phyloP scores from a whole-genome alignment of 257 asterid genomes.

The Galeopsis tetrahit region DNA sequence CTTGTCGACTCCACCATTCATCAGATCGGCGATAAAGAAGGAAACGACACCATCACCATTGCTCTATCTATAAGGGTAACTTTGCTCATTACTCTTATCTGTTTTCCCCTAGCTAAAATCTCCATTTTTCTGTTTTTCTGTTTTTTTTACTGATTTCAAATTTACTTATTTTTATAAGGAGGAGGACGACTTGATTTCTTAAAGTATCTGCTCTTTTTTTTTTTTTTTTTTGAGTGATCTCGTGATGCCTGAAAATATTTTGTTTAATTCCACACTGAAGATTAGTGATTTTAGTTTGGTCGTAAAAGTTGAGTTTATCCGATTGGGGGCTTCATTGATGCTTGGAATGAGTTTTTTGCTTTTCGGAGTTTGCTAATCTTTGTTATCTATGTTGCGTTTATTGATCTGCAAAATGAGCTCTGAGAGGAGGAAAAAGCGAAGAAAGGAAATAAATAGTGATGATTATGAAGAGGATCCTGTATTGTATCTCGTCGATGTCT shows the following conservation, averaged over 20 bases:
- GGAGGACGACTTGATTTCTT: not conserved
- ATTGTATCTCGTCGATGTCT: constrained; percentile 22
- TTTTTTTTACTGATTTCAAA: not conserved
- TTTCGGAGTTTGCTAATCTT: constrained; percentile 6
- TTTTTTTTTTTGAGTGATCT: constrained; percentile 16
- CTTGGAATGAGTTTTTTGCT: not conserved
- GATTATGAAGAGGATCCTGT: constrained; percentile 26
- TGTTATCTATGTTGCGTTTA: constrained; percentile 5
- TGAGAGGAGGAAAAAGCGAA: constrained; percentile 35
- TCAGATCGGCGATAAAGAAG: constrained; percentile 66
- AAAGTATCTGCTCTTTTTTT: not conserved
- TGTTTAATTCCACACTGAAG: not conserved
- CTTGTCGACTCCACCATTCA: constrained; percentile 75
- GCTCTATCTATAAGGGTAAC: constrained; percentile 55
- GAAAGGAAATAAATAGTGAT: constrained; percentile 27
- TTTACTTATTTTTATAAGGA: not conserved
- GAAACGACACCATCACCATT: constrained; percentile 69
- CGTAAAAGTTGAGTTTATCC: not conserved
- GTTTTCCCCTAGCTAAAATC: constrained; percentile 1
- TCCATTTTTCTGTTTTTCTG: not conserved
- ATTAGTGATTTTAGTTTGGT: not conserved
- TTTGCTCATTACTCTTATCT: constrained; percentile 2
- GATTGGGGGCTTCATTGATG: constrained; percentile 1
- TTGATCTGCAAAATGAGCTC: constrained; percentile 39
- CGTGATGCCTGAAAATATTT: not conserved